Base-by-base conservation (phyloP, 257 asterid species). In the Thymus mandschuricus region DNA sequence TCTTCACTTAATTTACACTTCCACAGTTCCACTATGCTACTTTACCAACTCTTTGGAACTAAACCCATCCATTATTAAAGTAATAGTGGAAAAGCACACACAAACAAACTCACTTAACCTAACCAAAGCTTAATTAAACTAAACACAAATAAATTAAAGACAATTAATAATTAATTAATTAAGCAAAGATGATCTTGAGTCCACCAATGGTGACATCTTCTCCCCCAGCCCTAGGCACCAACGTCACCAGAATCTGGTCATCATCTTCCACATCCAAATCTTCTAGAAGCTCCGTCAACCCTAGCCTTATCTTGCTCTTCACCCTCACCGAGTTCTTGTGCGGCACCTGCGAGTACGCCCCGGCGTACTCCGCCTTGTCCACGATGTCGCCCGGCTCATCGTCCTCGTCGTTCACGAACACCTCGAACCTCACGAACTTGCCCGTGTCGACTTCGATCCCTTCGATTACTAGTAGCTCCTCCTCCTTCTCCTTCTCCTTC, bases 351-450 rank as follows among this genome's bases (percentile, higher is more conserved):
- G 77, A 68, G 73, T 76, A 86, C 2, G 75, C 1, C 3, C 91
- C 91, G 0, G 88, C 84, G 21, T 71, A 81, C 79, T 81, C 90
- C 34, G 90, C 78, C 81, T 74, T 79, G 56, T 79, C 84, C 1
- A 77, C 33, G 3, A 75, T 15, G 3, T 71, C 77, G 1, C 58
- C 71, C 0, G 77, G 75, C 6, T 66, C 48, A 21, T 84, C 87
- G 13, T 76, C 83, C 45, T 81, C 91, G 55, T 86, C 91, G 43
- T 86, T 86, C 50, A 86, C 76, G 5, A 49, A 83, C 0, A 86
- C 82, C 65, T 83, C 91, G 5, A 83, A 83, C 79, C 73, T 79
- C 68, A 77, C 83, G 29, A 69, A 77, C 5, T 68, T 77, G 0
- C 68, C 60, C 0, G 72, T 61, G 9, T 83, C 82, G 31, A 71